Base-by-base conservation (phyloP, 2,329 filamentous ascomycete species). In the Paramyrothecium roridum region DNA sequence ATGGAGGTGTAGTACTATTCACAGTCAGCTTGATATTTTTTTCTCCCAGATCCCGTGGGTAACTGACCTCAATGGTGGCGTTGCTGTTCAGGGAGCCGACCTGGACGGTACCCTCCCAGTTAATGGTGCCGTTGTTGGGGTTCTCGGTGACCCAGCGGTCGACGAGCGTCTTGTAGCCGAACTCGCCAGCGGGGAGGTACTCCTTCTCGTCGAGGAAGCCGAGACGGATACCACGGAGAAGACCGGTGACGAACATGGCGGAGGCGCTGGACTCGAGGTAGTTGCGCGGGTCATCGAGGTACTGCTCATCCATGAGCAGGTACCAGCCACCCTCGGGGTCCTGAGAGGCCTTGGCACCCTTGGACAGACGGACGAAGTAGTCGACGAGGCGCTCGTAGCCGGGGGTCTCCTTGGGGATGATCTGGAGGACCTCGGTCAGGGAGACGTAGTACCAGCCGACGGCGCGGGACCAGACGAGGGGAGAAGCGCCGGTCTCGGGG, bases 221-320 rank as follows among this genome's bases (percentile, higher is more conserved):
- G 2, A 60, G 58, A 16, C 62, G 61, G 0, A 71, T 30, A 7
- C 67, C 82, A 59, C 75, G 78, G 16, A 84, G 65, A 56, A 82
- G 66, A 1, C 79, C 76, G 53, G 80, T 83, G 0, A 76, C 72
- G 60, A 84, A 85, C 77, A 86, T 82, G 3, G 81, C 82, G 2
- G 79, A 79, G 8, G 77, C 83, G 33, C 81, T 83, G 37, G 79
- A 81, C 69, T 87, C 81, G 50, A 86, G 79, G 65, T 82, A 87
- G 65, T 87, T 86, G 2, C 81, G 81, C 48, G 74, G 58, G 43
- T 66, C 61, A 1, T 74, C 76, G 1, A 76, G 73, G 54, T 80
- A 77, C 23, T 73, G 67, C 55, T 76, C 72, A 59, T 76, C 76
- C 76, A 85, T 81, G 47, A 85, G 71, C 52, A 84, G 68, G 78